Percentiles rank a stretch among this genome's conserved stretches.
These are phyloP conservation scores for Pseudozyma pruni DNA, from an alignment of 1,284 basidiomycete species.

Conservation along the genomic window DNA sequence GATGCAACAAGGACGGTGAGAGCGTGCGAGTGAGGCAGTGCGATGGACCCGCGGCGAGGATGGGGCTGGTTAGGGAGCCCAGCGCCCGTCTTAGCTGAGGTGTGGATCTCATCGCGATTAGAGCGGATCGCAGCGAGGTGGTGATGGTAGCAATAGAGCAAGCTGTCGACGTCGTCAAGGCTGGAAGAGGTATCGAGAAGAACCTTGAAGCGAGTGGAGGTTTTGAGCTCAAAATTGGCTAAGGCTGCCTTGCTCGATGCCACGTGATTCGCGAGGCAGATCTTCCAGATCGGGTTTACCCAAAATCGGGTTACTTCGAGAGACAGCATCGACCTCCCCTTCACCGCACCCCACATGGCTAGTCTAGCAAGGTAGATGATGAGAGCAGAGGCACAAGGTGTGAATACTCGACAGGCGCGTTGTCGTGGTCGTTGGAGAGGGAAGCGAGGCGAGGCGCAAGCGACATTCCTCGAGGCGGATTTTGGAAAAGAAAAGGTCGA, in stretches of 20 bases:
- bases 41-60: conserved; percentile 14
- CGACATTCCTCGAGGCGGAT: conserved; percentile 26
- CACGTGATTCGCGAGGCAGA: not conserved
- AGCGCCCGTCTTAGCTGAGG: conserved; percentile 15
- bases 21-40: conserved; percentile 1
- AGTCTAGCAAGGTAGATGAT: too few species aligned
- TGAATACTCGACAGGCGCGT: too few species aligned
- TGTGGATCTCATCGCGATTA: conserved; percentile 15
- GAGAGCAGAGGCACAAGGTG: too few species aligned
- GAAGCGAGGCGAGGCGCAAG: conserved; percentile 19
- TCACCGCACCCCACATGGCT: too few species aligned
- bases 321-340: too few species aligned
- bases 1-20: not conserved
- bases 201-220: conserved; percentile 13
- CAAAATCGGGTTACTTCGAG: too few species aligned
- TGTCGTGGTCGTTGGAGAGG: too few species aligned
- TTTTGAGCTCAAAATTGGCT: conserved; percentile 13
- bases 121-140: too few species aligned
- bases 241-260: not conserved
- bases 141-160: too few species aligned
- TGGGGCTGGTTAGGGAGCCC: not conserved
- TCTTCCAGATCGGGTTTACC: not conserved
- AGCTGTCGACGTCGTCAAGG: too few species aligned
- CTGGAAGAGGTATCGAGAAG: not conserved
- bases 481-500: conserved; percentile 1